Evolutionary conservation across 2,329 filamentous ascomycete genomes (phyloP).

Genomic region (Aspergillus sp.): DNA sequence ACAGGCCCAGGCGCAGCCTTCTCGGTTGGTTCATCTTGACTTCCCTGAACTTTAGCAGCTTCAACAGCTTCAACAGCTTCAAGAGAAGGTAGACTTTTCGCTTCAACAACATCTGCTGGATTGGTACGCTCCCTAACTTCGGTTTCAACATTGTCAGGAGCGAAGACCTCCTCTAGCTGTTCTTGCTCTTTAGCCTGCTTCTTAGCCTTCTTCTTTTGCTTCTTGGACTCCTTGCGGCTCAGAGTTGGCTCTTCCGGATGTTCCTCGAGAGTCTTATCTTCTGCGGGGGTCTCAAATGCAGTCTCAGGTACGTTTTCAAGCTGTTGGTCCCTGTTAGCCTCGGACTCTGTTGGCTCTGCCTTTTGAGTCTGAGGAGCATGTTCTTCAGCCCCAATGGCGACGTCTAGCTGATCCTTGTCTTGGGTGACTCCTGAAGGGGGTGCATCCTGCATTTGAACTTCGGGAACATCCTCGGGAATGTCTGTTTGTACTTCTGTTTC

Average conservation of each 20-base stretch:
- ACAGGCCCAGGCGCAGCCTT: neutral
- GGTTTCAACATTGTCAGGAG: neutral
- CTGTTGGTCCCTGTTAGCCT: neutral
- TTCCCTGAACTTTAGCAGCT: neutral
- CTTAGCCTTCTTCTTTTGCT: conserved; percentile 24
- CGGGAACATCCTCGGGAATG: neutral
- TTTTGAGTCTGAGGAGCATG: neutral
- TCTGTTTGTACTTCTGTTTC: neutral
- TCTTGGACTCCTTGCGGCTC: conserved; percentile 20
- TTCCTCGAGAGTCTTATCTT: neutral
- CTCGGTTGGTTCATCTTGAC: conserved; percentile 6
- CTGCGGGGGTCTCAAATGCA: neutral
- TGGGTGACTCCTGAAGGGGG: neutral
- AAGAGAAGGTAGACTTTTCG: neutral
- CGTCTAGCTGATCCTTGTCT: neutral
- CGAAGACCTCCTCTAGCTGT: neutral
- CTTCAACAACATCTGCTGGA: neutral
- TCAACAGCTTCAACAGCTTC: neutral
- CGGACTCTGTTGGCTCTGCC: neutral
- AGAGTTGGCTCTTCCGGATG: conserved; percentile 1
- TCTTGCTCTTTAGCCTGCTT: conserved; percentile 16
- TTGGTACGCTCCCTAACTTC: conserved; percentile 1
- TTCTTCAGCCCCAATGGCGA: neutral
- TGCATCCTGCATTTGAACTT: neutral
- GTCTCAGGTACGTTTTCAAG: neutral